These are phyloP conservation scores for Penicillium longicatenatum DNA, from an alignment of 495 filamentous ascomycete genomes.

Conservation along the genomic window DNA sequence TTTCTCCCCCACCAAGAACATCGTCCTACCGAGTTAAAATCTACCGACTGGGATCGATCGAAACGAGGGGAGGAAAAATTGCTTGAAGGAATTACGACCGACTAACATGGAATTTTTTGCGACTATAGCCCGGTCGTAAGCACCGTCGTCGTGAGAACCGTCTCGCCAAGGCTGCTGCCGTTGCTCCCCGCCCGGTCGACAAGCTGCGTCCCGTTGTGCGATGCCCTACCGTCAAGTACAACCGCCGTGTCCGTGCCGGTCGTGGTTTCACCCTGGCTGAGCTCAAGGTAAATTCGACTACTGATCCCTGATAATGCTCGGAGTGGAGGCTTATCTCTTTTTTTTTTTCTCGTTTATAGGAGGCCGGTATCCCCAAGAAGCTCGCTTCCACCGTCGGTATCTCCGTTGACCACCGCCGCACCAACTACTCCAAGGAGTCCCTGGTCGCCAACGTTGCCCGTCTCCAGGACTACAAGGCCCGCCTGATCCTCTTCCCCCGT, in stretches of 20 bases:
- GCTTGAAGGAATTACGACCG: constrained; percentile 20
- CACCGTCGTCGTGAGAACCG: constrained; percentile 85
- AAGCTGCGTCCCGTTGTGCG: constrained; percentile 93
- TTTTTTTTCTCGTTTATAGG: constrained; percentile 52
- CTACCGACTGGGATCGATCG: constrained; percentile 17
- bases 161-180: constrained; percentile 84
- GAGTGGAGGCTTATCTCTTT: constrained; percentile 15
- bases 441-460: constrained; percentile 92
- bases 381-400: constrained; percentile 95
- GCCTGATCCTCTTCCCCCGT: constrained; percentile 96
- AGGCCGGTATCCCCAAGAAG: constrained; percentile 93
- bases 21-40: constrained; percentile 15
- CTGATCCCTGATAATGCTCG: not conserved
- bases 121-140: constrained; percentile 86
- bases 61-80: constrained; percentile 10
- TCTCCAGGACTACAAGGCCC: constrained; percentile 91
- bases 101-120: constrained; percentile 33
- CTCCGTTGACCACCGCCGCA: constrained; percentile 91
- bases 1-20: constrained; percentile 15
- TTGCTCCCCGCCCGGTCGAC: constrained; percentile 96
- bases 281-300: constrained; percentile 76
- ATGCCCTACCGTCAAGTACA: constrained; percentile 96
- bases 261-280: constrained; percentile 96
- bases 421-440: constrained; percentile 93
- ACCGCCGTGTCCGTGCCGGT: constrained; percentile 93